Evolutionary conservation across 345 rosid species (phyloP).

Genomic region (Ceriops tagal): DNA sequence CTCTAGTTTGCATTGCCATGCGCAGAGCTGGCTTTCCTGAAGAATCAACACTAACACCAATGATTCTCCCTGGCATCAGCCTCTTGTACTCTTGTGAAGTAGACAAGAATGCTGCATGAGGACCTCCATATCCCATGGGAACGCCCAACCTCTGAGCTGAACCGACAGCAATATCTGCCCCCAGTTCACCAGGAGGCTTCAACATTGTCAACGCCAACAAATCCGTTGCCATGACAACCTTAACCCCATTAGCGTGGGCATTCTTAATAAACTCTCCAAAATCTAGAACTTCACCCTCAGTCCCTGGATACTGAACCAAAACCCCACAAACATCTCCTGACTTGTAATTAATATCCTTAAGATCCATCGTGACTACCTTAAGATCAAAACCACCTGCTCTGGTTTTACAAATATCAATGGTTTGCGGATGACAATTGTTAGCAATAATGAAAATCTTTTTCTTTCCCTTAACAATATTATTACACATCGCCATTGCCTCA

Average conservation of each 20-base stretch:
- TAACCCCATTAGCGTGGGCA: constrained; percentile 87
- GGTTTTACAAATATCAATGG: constrained; percentile 89
- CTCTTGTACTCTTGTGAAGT: constrained; percentile 98
- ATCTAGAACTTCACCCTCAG: constrained; percentile 89
- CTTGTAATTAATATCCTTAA: constrained; percentile 74
- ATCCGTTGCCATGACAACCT: constrained; percentile 97
- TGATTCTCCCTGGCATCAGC: constrained; percentile 97
- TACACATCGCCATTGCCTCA: constrained; percentile 99
- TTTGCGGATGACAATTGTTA: constrained; percentile 85
- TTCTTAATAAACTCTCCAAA: constrained; percentile 79
- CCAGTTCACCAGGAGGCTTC: constrained; percentile 98
- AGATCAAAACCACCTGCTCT: constrained; percentile 87
- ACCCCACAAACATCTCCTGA: constrained; percentile 95
- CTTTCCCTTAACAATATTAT: constrained; percentile 80
- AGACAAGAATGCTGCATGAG: constrained; percentile 96
- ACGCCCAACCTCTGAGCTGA: constrained; percentile 97
- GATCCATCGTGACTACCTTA: constrained; percentile 62
- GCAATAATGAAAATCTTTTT: constrained; percentile 89
- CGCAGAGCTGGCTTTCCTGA: constrained; percentile 89
- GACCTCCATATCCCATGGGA: constrained; percentile 99
- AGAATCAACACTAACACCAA: constrained; percentile 93
- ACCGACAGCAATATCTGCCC: constrained; percentile 94
- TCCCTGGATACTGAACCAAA: constrained; percentile 93
- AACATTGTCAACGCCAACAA: constrained; percentile 83
- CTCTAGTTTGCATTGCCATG: constrained; percentile 99